Conservation (phyloP, 257 asterid species). For the Fraxinus quadrangulata region DNA sequence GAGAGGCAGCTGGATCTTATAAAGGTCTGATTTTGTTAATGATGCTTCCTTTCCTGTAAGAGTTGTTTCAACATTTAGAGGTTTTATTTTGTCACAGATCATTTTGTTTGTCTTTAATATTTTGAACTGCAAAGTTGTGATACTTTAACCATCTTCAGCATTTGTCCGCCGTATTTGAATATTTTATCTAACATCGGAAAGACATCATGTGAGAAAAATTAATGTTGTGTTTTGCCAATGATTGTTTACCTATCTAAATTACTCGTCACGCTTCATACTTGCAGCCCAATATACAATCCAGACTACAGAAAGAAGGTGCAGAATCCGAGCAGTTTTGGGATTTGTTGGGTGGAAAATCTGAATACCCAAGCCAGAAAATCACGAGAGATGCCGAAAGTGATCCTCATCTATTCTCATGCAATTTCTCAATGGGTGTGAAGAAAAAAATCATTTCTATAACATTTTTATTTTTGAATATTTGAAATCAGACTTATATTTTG, state of each 20-base stretch:
- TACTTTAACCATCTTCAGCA: slow-evolving; percentile 3
- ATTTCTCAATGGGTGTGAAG: slow-evolving; percentile 41
- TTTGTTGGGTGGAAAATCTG: slow-evolving; percentile 64
- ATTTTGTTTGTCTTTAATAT: neutral
- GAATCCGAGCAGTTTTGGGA: slow-evolving; percentile 81
- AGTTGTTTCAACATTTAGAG: neutral
- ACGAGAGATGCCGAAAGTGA: slow-evolving; percentile 55
- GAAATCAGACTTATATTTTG: neutral
- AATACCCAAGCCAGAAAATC: slow-evolving; percentile 58
- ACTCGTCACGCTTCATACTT: slow-evolving; percentile 19
- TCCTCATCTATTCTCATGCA: slow-evolving; percentile 69
- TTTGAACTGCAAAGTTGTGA: slow-evolving; percentile 14
- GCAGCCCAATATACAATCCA: slow-evolving; percentile 76
- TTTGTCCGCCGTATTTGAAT: slow-evolving; percentile 20
- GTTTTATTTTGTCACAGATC: slow-evolving; percentile 17
- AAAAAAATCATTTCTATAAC: neutral
- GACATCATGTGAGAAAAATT: neutral
- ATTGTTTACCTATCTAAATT: slow-evolving; percentile 8
- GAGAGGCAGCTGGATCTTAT: slow-evolving; percentile 72
- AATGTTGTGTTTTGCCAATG: slow-evolving; percentile 8
- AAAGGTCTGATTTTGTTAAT: slow-evolving; percentile 48
- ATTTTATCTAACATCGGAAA: slow-evolving; percentile 5
- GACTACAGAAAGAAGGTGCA: slow-evolving; percentile 74
- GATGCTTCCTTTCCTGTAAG: slow-evolving; percentile 7
- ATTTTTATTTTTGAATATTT: neutral